These are phyloP conservation scores for Phylloporus sp. DNA, from an alignment of 1,284 basidiomycete genomes.

Conservation along the genomic window DNA sequence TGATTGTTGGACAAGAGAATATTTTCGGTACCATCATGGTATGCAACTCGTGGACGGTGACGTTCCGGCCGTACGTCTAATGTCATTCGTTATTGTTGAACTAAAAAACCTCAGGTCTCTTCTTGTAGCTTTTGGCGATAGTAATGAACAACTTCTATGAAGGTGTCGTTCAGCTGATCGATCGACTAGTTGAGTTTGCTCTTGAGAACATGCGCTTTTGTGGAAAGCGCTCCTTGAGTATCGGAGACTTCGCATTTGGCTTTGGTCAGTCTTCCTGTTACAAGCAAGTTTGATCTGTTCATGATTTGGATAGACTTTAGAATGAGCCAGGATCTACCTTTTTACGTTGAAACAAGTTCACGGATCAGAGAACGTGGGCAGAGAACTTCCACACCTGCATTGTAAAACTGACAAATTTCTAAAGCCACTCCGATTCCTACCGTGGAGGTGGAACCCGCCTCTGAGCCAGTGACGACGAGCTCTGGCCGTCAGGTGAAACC, in stretches of 20 bases:
- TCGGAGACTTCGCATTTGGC: slow-evolving; percentile 35
- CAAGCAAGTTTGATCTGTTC: background rate
- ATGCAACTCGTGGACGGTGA: slow-evolving; percentile 18
- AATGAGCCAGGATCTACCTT: slow-evolving; percentile 40
- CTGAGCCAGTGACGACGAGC: slow-evolving; percentile 20
- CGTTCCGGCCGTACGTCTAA: slow-evolving; percentile 25
- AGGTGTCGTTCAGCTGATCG: slow-evolving; percentile 33
- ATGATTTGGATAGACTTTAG: slow-evolving; percentile 25
- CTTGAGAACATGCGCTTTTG: slow-evolving; percentile 28
- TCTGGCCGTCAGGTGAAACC: slow-evolving; percentile 31
- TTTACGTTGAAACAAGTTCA: slow-evolving; percentile 30
- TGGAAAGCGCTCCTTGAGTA: slow-evolving; percentile 16
- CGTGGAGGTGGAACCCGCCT: slow-evolving; percentile 4
- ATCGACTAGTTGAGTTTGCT: slow-evolving; percentile 30
- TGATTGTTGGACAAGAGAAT: slow-evolving; percentile 32
- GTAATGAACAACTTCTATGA: slow-evolving; percentile 38
- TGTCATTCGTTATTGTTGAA: background rate
- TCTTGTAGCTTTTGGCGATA: slow-evolving; percentile 31
- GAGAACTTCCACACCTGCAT: background rate
- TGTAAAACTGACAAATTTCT: slow-evolving; percentile 12
- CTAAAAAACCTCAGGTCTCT: background rate
- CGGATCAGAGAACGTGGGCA: slow-evolving; percentile 31
- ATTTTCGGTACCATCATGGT: slow-evolving; percentile 29
- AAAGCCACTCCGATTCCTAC: slow-evolving; percentile 21
- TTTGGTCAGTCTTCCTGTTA: slow-evolving; percentile 26